Evolutionary conservation across 129 eudicot species (phyloP).

Genomic region (Logfia minima): DNA sequence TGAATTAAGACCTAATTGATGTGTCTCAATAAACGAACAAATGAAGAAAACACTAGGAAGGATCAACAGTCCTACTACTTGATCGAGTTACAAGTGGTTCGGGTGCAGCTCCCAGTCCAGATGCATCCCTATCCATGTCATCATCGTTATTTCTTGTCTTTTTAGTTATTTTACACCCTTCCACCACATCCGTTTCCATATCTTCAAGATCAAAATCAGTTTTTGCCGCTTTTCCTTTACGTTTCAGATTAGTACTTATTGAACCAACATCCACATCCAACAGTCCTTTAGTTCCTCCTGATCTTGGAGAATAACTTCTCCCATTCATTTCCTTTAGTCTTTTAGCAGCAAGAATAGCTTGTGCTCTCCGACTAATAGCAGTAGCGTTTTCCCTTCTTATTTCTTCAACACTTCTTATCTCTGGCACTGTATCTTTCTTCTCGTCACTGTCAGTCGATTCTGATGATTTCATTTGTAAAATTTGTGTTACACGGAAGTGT

Average conservation of each 20-base stretch:
- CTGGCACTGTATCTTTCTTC: too few relatives aligned
- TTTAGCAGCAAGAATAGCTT: too few relatives aligned
- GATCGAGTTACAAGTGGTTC: background rate
- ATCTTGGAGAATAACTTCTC: too few relatives aligned
- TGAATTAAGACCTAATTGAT: too few relatives aligned
- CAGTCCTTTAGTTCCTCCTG: too few relatives aligned
- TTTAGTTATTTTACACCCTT: background rate
- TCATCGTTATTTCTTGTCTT: background rate
- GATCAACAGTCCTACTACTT: background rate
- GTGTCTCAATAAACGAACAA: too few relatives aligned
- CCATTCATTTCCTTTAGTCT: too few relatives aligned
- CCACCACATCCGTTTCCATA: background rate
- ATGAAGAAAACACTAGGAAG: background rate
- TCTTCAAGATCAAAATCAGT: background rate
- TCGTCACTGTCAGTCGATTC: background rate
- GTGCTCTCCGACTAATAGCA: too few relatives aligned
- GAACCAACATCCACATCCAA: background rate
- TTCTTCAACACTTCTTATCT: too few relatives aligned
- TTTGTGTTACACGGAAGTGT: too few relatives aligned
- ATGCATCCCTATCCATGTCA: constrained; percentile 4
- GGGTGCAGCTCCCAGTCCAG: background rate
- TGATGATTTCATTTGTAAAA: background rate
- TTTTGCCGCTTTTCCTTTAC: background rate
- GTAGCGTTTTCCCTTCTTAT: background rate
- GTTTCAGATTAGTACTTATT: background rate